phyloP scores from a whole-genome alignment of 257 asterid genomes.

The Lavandula angustifolia region DNA sequence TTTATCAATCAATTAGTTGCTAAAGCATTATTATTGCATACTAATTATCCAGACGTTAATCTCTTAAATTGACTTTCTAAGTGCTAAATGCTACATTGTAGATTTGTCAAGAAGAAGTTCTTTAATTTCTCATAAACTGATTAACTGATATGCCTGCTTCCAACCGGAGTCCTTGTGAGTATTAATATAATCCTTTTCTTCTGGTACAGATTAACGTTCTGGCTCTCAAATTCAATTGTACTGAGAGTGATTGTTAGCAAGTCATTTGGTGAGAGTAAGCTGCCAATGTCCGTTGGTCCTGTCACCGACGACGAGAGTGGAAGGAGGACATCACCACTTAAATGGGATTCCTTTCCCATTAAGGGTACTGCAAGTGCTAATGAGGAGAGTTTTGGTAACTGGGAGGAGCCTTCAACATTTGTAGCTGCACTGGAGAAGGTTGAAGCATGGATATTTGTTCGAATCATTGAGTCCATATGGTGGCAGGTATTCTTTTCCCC shows the following conservation, averaged over 20 bases:
- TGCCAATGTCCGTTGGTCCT: slow-evolving; percentile 40
- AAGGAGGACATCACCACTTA: slow-evolving; percentile 45
- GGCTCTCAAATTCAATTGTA: slow-evolving; percentile 70
- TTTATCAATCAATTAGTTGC: slow-evolving; percentile 12
- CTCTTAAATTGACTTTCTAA: neutral
- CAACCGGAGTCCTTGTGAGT: neutral
- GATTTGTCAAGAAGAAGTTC: neutral
- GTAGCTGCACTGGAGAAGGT: slow-evolving; percentile 60
- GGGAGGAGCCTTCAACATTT: slow-evolving; percentile 68
- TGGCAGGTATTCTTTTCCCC: slow-evolving; percentile 63
- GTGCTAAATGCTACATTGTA: neutral
- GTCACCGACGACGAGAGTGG: slow-evolving; percentile 29
- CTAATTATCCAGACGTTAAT: neutral
- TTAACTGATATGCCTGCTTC: slow-evolving; percentile 6
- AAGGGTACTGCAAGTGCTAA: slow-evolving; percentile 37
- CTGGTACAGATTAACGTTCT: slow-evolving; percentile 68
- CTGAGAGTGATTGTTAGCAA: slow-evolving; percentile 63
- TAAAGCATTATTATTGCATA: neutral
- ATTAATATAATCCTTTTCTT: neutral
- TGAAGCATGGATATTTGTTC: slow-evolving; percentile 72
- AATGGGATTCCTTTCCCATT: slow-evolving; percentile 54
- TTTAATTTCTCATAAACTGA: neutral
- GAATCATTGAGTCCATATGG: slow-evolving; percentile 79
- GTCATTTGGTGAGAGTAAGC: slow-evolving; percentile 41
- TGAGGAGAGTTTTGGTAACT: slow-evolving; percentile 42